A percentile compares a stretch with the other conserved stretches of the same genome.
Evolutionary conservation across 2,329 filamentous ascomycete species (phyloP).

Genomic region (Aureobasidium pullulans): DNA sequence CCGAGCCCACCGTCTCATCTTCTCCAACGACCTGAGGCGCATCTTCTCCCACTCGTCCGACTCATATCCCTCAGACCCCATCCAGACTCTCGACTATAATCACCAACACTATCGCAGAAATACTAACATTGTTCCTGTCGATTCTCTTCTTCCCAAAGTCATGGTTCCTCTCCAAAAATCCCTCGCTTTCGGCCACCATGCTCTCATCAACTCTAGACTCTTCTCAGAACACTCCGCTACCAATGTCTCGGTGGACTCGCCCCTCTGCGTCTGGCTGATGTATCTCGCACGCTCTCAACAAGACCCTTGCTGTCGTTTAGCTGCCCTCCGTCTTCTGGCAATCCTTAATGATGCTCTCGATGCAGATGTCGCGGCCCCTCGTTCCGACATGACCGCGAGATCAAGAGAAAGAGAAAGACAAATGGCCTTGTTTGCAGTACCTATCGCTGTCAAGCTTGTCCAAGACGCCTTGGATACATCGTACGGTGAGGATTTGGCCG

Average conservation of each 20-base stretch:
- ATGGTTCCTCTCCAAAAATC: constrained; percentile 15
- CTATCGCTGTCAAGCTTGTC: constrained; percentile 42
- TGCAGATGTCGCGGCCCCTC: constrained; percentile 27
- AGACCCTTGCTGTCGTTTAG: constrained; percentile 32
- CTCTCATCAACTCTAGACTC: constrained; percentile 9
- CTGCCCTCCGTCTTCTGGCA: constrained; percentile 34
- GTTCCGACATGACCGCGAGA: constrained; percentile 21
- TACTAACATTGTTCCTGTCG: background rate
- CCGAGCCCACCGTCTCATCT: constrained; percentile 55
- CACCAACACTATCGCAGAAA: background rate
- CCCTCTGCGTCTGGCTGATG: constrained; percentile 42
- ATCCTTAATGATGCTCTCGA: constrained; percentile 29
- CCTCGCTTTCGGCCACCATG: constrained; percentile 14
- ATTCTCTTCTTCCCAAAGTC: constrained; percentile 16
- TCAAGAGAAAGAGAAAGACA: constrained; percentile 35
- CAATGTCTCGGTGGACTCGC: constrained; percentile 38
- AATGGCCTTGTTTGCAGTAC: constrained; percentile 39
- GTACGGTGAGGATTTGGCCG: constrained; percentile 45
- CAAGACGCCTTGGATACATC: constrained; percentile 26
- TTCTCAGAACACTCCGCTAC: constrained; percentile 16
- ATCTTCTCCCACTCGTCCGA: constrained; percentile 19
- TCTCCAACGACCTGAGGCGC: constrained; percentile 40
- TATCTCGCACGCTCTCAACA: constrained; percentile 36
- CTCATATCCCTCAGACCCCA: background rate
- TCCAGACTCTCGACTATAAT: background rate